Evolutionary conservation across 257 asterid genomes (phyloP).

Genomic region (Solanum rostratum): DNA sequence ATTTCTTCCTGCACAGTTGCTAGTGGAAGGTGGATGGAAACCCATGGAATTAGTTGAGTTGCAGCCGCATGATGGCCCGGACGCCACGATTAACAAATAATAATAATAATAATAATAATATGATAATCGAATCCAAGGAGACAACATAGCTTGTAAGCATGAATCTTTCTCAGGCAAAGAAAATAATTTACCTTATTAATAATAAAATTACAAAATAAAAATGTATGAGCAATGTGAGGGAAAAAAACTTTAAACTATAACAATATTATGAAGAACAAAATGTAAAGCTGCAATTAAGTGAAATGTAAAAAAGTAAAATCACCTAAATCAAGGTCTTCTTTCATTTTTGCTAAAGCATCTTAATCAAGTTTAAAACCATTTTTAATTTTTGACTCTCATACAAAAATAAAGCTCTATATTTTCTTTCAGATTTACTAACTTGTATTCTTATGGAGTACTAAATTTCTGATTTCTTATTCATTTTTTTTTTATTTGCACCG

Average conservation of each 20-base stretch:
- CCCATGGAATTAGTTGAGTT: too few relatives aligned
- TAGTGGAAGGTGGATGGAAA: too few relatives aligned
- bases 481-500: too few relatives aligned
- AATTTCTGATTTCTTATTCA: not conserved
- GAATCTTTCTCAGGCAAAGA: not conserved
- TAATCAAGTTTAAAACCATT: not conserved
- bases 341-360: not conserved
- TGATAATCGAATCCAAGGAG: not conserved
- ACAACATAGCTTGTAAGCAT: not conserved
- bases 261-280: not conserved
- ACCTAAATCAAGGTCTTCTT: not conserved
- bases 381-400: not conserved
- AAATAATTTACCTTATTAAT: not conserved
- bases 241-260: not conserved
- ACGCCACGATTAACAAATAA: not conserved
- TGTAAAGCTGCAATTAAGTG: not conserved
- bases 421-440: not conserved
- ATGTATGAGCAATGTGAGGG: not conserved
- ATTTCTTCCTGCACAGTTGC: too few relatives aligned
- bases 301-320: not conserved
- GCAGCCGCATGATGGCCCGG: not conserved
- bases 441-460: not conserved
- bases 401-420: not conserved
- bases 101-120: not conserved
- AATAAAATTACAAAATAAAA: not conserved